Evolutionary conservation across 2,329 filamentous ascomycete species (phyloP).

Genomic region (Fusarium xyrophilum): DNA sequence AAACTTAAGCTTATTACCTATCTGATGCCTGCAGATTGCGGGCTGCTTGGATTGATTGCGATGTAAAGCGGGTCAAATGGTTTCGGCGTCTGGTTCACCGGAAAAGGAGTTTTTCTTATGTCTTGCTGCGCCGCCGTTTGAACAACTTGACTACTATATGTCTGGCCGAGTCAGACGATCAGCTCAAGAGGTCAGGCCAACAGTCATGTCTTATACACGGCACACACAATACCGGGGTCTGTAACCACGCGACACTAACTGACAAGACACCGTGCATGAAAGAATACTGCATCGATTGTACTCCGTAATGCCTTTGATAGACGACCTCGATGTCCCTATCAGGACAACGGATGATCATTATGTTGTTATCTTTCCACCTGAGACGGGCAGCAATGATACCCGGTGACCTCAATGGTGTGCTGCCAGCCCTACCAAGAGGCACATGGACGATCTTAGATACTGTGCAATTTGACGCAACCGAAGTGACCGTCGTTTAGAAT

Average conservation of each 20-base stretch:
- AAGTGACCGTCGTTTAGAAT: background rate
- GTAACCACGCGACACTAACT: conserved; percentile 16
- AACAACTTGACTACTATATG: background rate
- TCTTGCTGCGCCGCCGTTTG: background rate
- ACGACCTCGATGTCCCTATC: background rate
- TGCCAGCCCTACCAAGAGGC: conserved; percentile 5
- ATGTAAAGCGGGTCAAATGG: background rate
- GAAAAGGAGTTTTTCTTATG: background rate
- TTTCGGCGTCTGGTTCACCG: background rate
- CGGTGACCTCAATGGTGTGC: conserved; percentile 7
- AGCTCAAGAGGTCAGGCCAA: conserved; percentile 1
- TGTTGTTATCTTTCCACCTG: background rate
- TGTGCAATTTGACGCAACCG: background rate
- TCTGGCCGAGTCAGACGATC: conserved; percentile 28
- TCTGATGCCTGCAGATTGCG: background rate
- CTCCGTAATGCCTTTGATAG: conserved; percentile 1
- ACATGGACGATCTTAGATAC: background rate
- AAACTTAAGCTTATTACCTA: background rate
- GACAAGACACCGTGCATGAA: background rate
- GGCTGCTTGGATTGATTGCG: background rate
- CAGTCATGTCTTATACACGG: conserved; percentile 11
- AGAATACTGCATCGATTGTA: background rate
- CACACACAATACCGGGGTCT: background rate
- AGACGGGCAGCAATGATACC: conserved; percentile 1
- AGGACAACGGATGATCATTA: conserved; percentile 16